A percentile compares a stretch with the other conserved stretches of the same genome.
Conservation (phyloP, 2,329 filamentous ascomycete species). For the Ceratocystis colombiana region DNA sequence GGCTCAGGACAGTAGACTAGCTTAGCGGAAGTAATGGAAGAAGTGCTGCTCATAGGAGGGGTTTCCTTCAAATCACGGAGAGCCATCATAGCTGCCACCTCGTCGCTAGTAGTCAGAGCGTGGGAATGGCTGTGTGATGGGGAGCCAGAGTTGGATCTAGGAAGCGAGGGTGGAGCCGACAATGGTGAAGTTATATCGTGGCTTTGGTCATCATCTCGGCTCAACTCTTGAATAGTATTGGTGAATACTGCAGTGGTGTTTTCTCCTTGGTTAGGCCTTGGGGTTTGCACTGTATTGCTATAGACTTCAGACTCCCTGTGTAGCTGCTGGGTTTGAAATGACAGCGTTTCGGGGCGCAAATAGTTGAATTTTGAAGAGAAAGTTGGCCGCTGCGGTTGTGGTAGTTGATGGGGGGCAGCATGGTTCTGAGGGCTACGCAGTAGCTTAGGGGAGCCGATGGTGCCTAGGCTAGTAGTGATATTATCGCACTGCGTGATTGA, state of each 20-base stretch:
- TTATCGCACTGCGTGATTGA: not conserved
- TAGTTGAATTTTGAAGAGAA: not conserved
- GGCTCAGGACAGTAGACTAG: conserved; percentile 21
- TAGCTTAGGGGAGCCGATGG: not conserved
- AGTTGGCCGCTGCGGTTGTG: not conserved
- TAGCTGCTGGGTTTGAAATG: not conserved
- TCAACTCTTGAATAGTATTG: not conserved
- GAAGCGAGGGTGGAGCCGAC: conserved; percentile 16
- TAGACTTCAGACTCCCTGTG: not conserved
- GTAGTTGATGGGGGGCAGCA: not conserved
- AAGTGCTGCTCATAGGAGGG: not conserved
- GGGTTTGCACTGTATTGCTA: not conserved
- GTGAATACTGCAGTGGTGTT: not conserved
- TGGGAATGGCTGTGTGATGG: conserved; percentile 19
- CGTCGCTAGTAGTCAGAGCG: conserved; percentile 22
- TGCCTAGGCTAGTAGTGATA: not conserved
- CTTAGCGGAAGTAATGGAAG: not conserved
- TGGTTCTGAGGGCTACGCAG: not conserved
- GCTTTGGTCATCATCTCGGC: not conserved
- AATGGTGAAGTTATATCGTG: conserved; percentile 17
- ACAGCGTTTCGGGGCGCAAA: not conserved
- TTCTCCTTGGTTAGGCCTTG: not conserved
- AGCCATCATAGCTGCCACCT: conserved; percentile 24
- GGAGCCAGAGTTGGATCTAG: conserved; percentile 6
- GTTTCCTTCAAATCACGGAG: conserved; percentile 23